Evolutionary conservation across 345 rosid species (phyloP).

Genomic region (Pistacia integerrima): DNA sequence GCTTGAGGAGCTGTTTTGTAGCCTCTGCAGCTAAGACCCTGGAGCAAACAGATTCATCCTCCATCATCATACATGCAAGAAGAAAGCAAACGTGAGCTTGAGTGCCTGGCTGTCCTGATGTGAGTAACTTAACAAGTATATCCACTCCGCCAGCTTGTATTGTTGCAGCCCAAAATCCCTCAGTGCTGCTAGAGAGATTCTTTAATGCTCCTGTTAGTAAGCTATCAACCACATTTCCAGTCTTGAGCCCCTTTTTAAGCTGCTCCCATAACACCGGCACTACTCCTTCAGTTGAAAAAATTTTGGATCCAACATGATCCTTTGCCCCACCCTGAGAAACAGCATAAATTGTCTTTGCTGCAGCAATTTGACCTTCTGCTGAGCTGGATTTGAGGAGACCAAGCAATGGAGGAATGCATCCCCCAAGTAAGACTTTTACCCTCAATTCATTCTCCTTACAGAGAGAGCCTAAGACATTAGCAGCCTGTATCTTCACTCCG

Average conservation of each 20-base stretch:
- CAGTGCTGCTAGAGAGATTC: constrained; percentile 88
- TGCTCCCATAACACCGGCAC: constrained; percentile 95
- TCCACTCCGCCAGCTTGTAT: constrained; percentile 96
- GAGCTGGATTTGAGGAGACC: constrained; percentile 98
- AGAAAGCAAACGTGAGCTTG: constrained; percentile 95
- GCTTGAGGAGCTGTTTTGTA: constrained; percentile 83
- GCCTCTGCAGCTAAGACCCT: constrained; percentile 89
- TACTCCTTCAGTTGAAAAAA: constrained; percentile 99
- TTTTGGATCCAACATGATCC: constrained; percentile 98
- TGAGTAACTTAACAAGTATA: constrained; percentile 92
- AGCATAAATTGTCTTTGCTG: constrained; percentile 94
- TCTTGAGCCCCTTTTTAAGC: constrained; percentile 70
- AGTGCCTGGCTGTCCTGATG: constrained; percentile 75
- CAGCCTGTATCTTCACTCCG: constrained; percentile 96
- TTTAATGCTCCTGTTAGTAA: constrained; percentile 93
- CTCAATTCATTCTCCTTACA: constrained; percentile 98
- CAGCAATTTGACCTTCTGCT: constrained; percentile 92
- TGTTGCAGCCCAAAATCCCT: constrained; percentile 95
- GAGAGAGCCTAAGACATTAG: constrained; percentile 92
- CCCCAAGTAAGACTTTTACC: constrained; percentile 97
- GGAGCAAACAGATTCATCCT: constrained; percentile 87
- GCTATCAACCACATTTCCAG: constrained; percentile 80
- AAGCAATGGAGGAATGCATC: constrained; percentile 99
- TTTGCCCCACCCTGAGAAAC: constrained; percentile 96
- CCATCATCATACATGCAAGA: constrained; percentile 96